A percentile compares a stretch with the other conserved stretches of the same genome.
These are phyloP conservation scores for Xylaria sp. DNA, from an alignment of 2,329 filamentous ascomycete species.

Conservation along the genomic window DNA sequence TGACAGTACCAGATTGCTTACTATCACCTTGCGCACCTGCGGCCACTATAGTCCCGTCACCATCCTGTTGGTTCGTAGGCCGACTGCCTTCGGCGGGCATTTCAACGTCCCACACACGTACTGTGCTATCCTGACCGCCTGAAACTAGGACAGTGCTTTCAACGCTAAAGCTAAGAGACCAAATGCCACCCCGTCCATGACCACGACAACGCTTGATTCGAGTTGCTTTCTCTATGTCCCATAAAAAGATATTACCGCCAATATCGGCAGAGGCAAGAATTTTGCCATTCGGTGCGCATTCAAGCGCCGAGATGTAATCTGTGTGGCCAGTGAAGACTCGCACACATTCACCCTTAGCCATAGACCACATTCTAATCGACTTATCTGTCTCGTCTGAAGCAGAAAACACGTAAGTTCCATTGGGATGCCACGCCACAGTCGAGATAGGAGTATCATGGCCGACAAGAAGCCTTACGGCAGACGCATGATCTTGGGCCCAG, in stretches of 20 bases:
- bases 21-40: constrained; percentile 50
- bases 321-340: constrained; percentile 92
- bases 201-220: constrained; percentile 92
- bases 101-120: constrained; percentile 91
- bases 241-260: constrained; percentile 88
- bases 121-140: constrained; percentile 88
- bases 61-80: constrained; percentile 45
- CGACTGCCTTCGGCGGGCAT: constrained; percentile 66
- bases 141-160: constrained; percentile 91
- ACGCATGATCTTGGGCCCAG: constrained; percentile 92
- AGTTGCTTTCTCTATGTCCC: constrained; percentile 87
- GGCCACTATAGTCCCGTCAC: constrained; percentile 50
- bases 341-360: constrained; percentile 85
- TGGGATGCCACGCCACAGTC: constrained; percentile 90
- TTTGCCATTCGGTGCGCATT: constrained; percentile 87
- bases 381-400: constrained; percentile 85
- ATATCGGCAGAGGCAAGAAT: constrained; percentile 90
- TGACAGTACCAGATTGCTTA: constrained; percentile 39
- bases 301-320: constrained; percentile 82
- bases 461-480: constrained; percentile 83
- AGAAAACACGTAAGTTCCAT: constrained; percentile 91
- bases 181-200: constrained; percentile 91
- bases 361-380: constrained; percentile 95
- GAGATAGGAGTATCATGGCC: constrained; percentile 96
- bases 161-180: constrained; percentile 90